Evolutionary conservation across 2,329 filamentous ascomycete species (phyloP), one percentile per base, ranked within the genome.

Genomic region (Trichoderma sp.): DNA sequence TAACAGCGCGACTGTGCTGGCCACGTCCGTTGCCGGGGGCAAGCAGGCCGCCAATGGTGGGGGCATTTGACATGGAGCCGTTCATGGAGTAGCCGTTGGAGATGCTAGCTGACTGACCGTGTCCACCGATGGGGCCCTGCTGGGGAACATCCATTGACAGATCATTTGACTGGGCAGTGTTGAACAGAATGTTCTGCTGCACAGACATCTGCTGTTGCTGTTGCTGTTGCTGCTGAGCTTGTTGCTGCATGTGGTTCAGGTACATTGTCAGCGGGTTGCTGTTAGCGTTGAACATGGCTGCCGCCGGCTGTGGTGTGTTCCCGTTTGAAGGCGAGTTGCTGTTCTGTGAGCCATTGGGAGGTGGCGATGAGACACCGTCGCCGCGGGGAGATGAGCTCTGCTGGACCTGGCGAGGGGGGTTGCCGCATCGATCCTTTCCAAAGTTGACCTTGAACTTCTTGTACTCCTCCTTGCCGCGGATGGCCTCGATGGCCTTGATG

Each of bases 381-480:
- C 84, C 88, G 76, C 84, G 89, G 68, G 93, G 92, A 72, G 91
- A 91, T 78, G 92, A 88, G 68, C 87, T 85, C 76, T 92, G 84
- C 81, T 91, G 89, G 75, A 93, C 88, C 84, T 98, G 96, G 73
- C 96, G 91, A 58, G 96, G 96, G 67, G 96, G 92, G 84, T 99
- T 99, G 76, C 96, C 96, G 78, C 96, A 99, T 71, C 96, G 91
- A 80, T 99, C 96, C 85, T 99, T 99, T 83, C 96, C 96, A 80
- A 99, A 99, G 86, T 99, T 99, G 81, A 99, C 95, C 88, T 99
- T 99, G 90, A 99, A 99, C 78, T 96, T 91, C 83, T 91, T 93
- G 87, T 99, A 99, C 79, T 99, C 96, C 57, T 98, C 96, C 80
- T 95, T 94, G 79, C 94, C 93, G 72, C 96, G 91, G 75, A 99